Base-by-base conservation (phyloP, 1,284 basidiomycete species). In the Porogramme epimiltina region DNA sequence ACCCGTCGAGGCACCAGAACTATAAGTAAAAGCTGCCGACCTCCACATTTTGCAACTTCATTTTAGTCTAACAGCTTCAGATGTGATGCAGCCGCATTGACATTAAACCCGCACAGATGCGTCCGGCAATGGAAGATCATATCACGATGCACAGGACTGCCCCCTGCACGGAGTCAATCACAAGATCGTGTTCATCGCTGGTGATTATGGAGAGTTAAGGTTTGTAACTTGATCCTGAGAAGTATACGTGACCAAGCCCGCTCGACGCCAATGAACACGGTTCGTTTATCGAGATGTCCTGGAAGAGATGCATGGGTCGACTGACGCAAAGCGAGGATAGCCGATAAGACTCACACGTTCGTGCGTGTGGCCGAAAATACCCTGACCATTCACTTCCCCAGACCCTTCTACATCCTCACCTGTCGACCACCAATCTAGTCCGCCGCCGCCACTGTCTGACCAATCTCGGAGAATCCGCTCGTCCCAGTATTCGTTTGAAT, bases 361-460 rank as follows among this genome's bases (percentile, higher is more conserved):
- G n/a, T 37, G 13, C n/a, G 5, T 15, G 15, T 10, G 33, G 4
- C 37, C 33, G 9, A 38, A 19, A 18, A 22, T 16, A 9, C 22
- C 42, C 25, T 15, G 19, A 20, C 31, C 42, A 36, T 42, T 31
- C 18, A 2, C 43, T 15, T 19, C 31, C 10, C 8, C 2, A 26
- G 19, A 33, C 22, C n/a, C 52, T 11, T 47, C 48, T 22, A 44
- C 48, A 8, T 47, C 34, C 20, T 47, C 48, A 15, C 44, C 36
- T 23, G 33, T 37, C 6, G 22, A 3, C 52, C 48, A 47, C 34
- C 52, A 47, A 5, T 34, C 37, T 1, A 41, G 42, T 9, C 13
- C 18, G 10, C 36, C 38, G 4, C n/a, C 19, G 2, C 44, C 2
- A 22, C 37, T 23, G 16, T 24, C 36, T 22, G 23, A 3, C 52